These are phyloP conservation scores for Boechera divaricarpa DNA, from an alignment of 345 rosid species.

Conservation along the genomic window DNA sequence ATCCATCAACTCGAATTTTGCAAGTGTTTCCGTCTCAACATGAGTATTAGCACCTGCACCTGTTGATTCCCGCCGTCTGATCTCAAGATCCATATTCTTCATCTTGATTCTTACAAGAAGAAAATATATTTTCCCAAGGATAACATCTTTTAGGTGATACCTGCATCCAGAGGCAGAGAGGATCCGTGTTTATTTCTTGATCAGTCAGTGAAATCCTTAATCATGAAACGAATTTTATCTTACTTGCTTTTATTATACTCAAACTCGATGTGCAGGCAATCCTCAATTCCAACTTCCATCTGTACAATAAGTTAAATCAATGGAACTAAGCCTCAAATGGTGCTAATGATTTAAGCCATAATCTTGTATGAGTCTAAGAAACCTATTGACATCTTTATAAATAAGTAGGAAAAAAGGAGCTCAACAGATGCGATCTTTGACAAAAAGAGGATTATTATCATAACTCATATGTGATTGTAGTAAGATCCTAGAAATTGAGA, in stretches of 20 bases:
- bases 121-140: conserved; percentile 96
- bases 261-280: conserved; percentile 96
- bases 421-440: conserved; percentile 1
- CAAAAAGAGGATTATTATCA: neutral
- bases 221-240: conserved; percentile 19
- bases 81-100: conserved; percentile 99
- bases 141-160: conserved; percentile 96
- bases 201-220: conserved; percentile 7
- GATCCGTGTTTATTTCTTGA: neutral
- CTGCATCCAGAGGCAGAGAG: conserved; percentile 49
- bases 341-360: conserved; percentile 15
- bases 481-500: neutral
- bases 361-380: conserved; percentile 1
- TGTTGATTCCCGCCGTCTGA: conserved; percentile 93
- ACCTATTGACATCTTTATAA: neutral
- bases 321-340: neutral
- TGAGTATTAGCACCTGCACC: conserved; percentile 96
- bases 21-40: conserved; percentile 98
- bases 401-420: conserved; percentile 4
- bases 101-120: conserved; percentile 98
- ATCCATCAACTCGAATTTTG: conserved; percentile 98
- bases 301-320: conserved; percentile 46
- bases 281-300: conserved; percentile 99
- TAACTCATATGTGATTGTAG: conserved; percentile 10
- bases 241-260: conserved; percentile 99